These are phyloP conservation scores for Alliaria petiolata DNA, from an alignment of 345 rosid genomes.

Conservation along the genomic window DNA sequence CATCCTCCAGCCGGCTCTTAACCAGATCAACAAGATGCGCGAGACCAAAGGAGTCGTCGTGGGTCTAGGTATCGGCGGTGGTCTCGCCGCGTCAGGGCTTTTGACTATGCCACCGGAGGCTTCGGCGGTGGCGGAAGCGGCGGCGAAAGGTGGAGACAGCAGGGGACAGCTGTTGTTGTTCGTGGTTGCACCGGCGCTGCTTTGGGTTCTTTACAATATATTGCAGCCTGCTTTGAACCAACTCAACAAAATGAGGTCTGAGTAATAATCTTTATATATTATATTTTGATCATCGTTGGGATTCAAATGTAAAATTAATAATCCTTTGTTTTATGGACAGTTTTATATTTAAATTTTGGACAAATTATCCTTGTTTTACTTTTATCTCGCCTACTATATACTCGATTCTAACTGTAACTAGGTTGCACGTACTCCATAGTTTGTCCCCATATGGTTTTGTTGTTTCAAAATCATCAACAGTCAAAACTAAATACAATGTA, in stretches of 20 bases:
- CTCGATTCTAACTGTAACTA: background rate
- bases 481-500: background rate
- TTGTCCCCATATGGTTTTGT: background rate
- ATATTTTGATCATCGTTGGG: constrained; percentile 5
- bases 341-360: constrained; percentile 21
- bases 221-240: constrained; percentile 97
- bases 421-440: background rate
- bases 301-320: constrained; percentile 26
- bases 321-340: constrained; percentile 33
- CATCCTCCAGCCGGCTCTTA: constrained; percentile 89
- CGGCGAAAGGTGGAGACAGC: constrained; percentile 49
- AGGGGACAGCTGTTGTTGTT: constrained; percentile 80
- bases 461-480: background rate
- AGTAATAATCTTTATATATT: constrained; percentile 20
- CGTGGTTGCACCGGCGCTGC: constrained; percentile 81
- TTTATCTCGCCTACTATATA: background rate
- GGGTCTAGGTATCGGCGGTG: constrained; percentile 80
- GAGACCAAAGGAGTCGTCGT: constrained; percentile 55
- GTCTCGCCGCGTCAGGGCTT: constrained; percentile 56
- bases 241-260: constrained; percentile 79
- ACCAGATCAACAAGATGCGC: constrained; percentile 80
- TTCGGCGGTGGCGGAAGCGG: constrained; percentile 34
- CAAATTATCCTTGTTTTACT: background rate
- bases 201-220: constrained; percentile 92
- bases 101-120: constrained; percentile 49